A percentile compares a stretch with the other conserved stretches of the same genome.
Conservation (phyloP, 805 yeast species). For the Hanseniaspora taiwanica region DNA sequence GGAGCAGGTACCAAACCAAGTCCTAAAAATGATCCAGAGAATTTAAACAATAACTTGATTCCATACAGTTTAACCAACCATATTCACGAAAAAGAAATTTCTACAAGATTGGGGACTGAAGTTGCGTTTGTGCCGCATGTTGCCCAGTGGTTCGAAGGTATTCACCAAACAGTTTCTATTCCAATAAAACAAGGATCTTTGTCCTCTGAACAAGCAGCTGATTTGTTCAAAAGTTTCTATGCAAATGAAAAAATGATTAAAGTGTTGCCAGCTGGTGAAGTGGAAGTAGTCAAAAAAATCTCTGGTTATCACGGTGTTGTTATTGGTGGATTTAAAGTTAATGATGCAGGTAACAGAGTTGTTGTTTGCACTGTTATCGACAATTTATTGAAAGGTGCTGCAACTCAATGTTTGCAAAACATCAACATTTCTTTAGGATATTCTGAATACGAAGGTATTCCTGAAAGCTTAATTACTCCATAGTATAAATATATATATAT, state of each 20-base stretch:
- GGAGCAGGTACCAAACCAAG: slow-evolving; percentile 99
- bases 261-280: slow-evolving; percentile 58
- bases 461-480: slow-evolving; percentile 46
- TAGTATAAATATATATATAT: not conserved
- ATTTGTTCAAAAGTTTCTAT: slow-evolving; percentile 77
- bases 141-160: slow-evolving; percentile 99
- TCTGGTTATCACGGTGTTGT: slow-evolving; percentile 91
- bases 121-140: slow-evolving; percentile 95
- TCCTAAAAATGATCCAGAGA: slow-evolving; percentile 76
- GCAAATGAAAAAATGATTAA: slow-evolving; percentile 76
- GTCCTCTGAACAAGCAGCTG: slow-evolving; percentile 62
- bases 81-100: slow-evolving; percentile 90
- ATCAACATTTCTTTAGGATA: slow-evolving; percentile 82
- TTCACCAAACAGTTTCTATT: slow-evolving; percentile 78
- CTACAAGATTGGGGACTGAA: slow-evolving; percentile 58
- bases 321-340: slow-evolving; percentile 92
- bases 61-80: slow-evolving; percentile 96
- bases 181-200: slow-evolving; percentile 67
- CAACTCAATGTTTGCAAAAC: slow-evolving; percentile 95
- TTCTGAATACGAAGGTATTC: slow-evolving; percentile 92
- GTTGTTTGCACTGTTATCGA: slow-evolving; percentile 94
- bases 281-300: slow-evolving; percentile 84
- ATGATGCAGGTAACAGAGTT: slow-evolving; percentile 75
- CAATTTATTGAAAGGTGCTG: slow-evolving; percentile 93
- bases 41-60: slow-evolving; percentile 69